Evolutionary conservation across 345 rosid species (phyloP).

Genomic region (Streptanthus diversifolius): DNA sequence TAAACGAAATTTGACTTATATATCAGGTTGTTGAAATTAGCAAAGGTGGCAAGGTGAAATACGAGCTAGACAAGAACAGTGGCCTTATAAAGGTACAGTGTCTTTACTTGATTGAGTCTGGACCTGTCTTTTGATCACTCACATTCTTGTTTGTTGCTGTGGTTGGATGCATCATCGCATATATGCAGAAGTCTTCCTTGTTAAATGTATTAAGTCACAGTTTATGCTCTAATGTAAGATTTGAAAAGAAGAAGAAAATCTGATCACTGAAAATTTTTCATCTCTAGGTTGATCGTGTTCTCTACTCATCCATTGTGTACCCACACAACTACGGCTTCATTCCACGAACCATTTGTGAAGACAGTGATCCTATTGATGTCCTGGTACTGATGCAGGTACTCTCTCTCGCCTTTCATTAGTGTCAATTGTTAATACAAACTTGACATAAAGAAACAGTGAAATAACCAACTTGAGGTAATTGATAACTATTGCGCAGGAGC

Average conservation of each 20-base stretch:
- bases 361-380: conserved; percentile 97
- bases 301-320: conserved; percentile 97
- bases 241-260: not conserved
- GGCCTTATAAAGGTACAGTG: conserved; percentile 77
- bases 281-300: conserved; percentile 86
- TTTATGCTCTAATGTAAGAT: not conserved
- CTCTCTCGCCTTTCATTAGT: not conserved
- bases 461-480: conserved; percentile 5
- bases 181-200: not conserved
- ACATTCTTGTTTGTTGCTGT: not conserved
- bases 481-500: conserved; percentile 55
- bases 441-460: not conserved
- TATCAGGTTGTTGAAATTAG: conserved; percentile 84
- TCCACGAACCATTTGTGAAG: conserved; percentile 94
- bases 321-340: conserved; percentile 99
- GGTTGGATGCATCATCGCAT: not conserved
- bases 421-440: not conserved
- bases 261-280: not conserved
- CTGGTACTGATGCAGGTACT: conserved; percentile 93
- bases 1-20: not conserved
- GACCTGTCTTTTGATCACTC: not conserved
- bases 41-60: conserved; percentile 93
- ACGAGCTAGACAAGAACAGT: conserved; percentile 78
- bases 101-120: not conserved
- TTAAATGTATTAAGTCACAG: not conserved